Evolutionary conservation across 176 grass and related monocot species (phyloP), one percentile per base, ranked within the genome.

Genomic region (Chrysopogon serrulatus): DNA sequence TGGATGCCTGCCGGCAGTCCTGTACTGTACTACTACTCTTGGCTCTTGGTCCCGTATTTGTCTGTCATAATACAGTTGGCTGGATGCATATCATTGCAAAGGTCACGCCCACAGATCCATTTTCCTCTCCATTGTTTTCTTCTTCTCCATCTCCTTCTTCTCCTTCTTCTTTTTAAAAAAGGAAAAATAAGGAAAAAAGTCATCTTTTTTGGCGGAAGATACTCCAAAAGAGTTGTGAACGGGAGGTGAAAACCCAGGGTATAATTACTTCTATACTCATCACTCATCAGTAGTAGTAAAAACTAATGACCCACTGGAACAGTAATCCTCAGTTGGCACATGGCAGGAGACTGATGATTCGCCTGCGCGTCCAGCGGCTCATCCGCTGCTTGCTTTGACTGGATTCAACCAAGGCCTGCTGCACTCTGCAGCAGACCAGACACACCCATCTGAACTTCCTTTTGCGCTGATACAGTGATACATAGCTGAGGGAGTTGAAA

Each of bases 61-160:
- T 60, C 45, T 76, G 35, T 60, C 60, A 60, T 87, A 78, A 60
- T 87, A 78, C 32, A 68, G 28, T 75, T 75, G 78, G 70, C 68
- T 35, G 15, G 47, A 23, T 30, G 66, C 71, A 81, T 68, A 81
- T 59, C 40, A 82, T 76, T 64, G 57, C 67, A 57, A 66, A 74
- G 43, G 19, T 42, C 47, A 65, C 33, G 28, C 32, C 61, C 37
- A 75, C 43, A 40, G 6, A 68, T 10, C 60, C 62, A 45, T 81
- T 34, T n/a, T 42, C 51, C 35, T 35, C 6, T 1, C 36, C 27
- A 54, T 41, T 63, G 34, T 15, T 56, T 76, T n/a, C n/a, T n/a
- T n/a, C n/a, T n/a, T n/a, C n/a, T n/a, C n/a, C n/a, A n/a, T n/a
- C n/a, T n/a, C n/a, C n/a, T n/a, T n/a, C n/a, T n/a, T n/a, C n/a